Evolutionary conservation across 352 stramenopile genomes (phyloP).

Genomic region (Thalassiosira mediterranea): DNA sequence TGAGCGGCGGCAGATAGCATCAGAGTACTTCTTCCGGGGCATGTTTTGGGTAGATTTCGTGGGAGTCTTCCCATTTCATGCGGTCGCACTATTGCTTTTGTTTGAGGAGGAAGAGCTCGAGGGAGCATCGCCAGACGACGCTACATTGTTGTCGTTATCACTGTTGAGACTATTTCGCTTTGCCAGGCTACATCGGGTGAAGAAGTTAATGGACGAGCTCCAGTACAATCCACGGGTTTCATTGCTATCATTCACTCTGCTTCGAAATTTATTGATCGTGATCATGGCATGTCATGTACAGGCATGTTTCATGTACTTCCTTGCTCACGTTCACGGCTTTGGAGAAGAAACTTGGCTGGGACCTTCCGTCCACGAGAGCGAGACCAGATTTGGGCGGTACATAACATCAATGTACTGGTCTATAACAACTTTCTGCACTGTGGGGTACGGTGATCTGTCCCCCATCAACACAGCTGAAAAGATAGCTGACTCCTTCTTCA

Average conservation of each 20-base stretch:
- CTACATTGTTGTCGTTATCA: conserved; percentile 32
- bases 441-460: conserved; percentile 50
- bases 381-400: conserved; percentile 52
- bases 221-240: conserved; percentile 56
- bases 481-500: conserved; percentile 60
- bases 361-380: conserved; percentile 33
- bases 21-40: conserved; percentile 31
- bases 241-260: conserved; percentile 59
- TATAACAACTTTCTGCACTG: conserved; percentile 63
- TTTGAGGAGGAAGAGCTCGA: conserved; percentile 8
- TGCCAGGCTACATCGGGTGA: conserved; percentile 54
- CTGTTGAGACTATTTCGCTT: conserved; percentile 53
- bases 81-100: conserved; percentile 25
- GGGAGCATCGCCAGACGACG: conserved; percentile 10
- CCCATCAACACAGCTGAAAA: conserved; percentile 57
- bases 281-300: conserved; percentile 36
- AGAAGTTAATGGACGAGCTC: conserved; percentile 55
- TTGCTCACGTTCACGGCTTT: conserved; percentile 53
- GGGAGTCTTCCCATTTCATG: conserved; percentile 63
- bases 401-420: conserved; percentile 60
- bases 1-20: conserved; percentile 46
- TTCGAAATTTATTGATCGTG: conserved; percentile 58
- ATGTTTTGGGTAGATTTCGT: conserved; percentile 68
- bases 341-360: conserved; percentile 61
- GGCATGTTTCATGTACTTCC: conserved; percentile 68